Evolutionary conservation across 2,329 filamentous ascomycete species (phyloP), one percentile per base, ranked within the genome.

Genomic region (Byssothecium circinans): DNA sequence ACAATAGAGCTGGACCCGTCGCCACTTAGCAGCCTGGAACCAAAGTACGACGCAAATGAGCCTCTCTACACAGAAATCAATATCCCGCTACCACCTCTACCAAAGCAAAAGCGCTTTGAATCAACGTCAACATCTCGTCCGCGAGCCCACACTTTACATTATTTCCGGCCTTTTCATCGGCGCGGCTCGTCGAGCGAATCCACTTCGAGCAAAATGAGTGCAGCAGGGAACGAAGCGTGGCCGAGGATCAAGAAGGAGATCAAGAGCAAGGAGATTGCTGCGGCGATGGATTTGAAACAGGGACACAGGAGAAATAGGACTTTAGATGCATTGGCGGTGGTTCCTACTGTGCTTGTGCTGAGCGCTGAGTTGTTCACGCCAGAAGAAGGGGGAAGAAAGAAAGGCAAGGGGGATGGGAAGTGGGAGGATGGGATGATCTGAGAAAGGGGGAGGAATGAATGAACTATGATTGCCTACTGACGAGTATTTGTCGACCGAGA

Each of bases 301-400:
- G 45, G 49, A 33, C 50, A 43, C n/a, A 61, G 56, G 35, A 50
- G 59, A 41, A 57, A 53, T 1, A 58, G 58, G 17, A 68, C 63
- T 1, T 43, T 70, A 6, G 65, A 65, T 50, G 68, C 67, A n/a
- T 41, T 69, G 23, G 68, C 67, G 7, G 62, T 70, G 32, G 61
- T 69, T 12, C 68, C 68, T 1, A 62, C 68, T 3, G 63, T 69
- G 17, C 41, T 70, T 46, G 57, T 70, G 29, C 32, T 70, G 53
- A 61, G 61, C 23, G 65, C 68, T 2, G 68, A 70, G 53, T 41
- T 69, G 38, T 70, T 70, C 33, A 70, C 67, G 41, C 68, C 68
- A 4, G 57, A 54, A 33, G 36, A 54, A 11, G 47, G 41, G 4
- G 43, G 43, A n/a, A 30, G 30, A 35, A 45, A 30, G 29, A 49